A percentile compares a stretch with the other conserved stretches of the same genome.
These are phyloP conservation scores for Sclerotinia glacialis DNA, from an alignment of 2,329 filamentous ascomycete genomes.

Conservation along the genomic window DNA sequence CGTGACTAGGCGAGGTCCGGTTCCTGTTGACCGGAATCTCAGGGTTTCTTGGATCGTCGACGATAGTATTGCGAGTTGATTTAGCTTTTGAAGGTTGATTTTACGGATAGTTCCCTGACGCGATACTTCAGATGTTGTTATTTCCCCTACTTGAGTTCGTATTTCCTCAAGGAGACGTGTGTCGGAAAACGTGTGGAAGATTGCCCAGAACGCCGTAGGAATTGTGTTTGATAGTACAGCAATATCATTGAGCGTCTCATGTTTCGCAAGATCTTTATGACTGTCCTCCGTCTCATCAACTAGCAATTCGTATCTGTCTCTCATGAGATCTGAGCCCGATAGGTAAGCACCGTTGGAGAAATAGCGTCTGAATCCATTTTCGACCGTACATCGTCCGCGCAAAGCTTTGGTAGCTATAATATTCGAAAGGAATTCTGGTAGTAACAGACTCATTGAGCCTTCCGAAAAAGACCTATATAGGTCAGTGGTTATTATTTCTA, in stretches of 20 bases:
- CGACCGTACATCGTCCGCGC: slow-evolving; percentile 1
- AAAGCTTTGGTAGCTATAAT: slow-evolving; percentile 1
- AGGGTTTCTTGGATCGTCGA: slow-evolving; percentile 4
- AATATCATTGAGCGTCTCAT: slow-evolving; percentile 5
- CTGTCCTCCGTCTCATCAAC: background rate
- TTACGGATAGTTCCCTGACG: background rate
- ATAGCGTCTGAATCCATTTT: background rate
- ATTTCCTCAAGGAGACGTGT: background rate
- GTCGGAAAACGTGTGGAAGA: slow-evolving; percentile 14
- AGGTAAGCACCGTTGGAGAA: background rate
- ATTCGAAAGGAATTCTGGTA: background rate
- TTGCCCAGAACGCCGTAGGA: slow-evolving; percentile 12
- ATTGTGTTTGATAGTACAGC: slow-evolving; percentile 11
- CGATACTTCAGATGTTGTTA: slow-evolving; percentile 3
- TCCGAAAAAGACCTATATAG: slow-evolving; percentile 14
- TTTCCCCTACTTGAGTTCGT: background rate
- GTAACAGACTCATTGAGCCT: slow-evolving; percentile 2
- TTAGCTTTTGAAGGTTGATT: slow-evolving; percentile 8
- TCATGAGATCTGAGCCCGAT: slow-evolving; percentile 4
- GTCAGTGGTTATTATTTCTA: background rate
- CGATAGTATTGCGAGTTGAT: background rate
- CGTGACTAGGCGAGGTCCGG: slow-evolving; percentile 5
- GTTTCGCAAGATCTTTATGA: slow-evolving; percentile 4
- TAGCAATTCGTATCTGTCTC: background rate
- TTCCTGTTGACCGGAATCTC: slow-evolving; percentile 9